These are phyloP conservation scores for Suillus cothurnatus DNA, from an alignment of 768 basidiomycete genomes.

Conservation along the genomic window DNA sequence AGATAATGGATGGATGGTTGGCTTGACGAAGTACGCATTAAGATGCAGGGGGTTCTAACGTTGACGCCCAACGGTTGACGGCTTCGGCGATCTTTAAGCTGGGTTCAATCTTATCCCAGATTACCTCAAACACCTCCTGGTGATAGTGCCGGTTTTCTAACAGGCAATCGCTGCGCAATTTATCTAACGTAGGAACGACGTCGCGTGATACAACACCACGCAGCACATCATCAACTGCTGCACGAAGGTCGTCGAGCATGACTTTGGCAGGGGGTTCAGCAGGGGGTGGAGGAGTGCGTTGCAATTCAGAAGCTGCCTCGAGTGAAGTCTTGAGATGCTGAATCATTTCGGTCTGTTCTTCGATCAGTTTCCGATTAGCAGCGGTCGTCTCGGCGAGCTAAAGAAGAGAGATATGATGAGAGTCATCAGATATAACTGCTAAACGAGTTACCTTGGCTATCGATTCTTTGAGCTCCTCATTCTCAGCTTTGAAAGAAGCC, in stretches of 20 bases:
- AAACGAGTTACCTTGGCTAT: background rate
- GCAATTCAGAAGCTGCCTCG: background rate
- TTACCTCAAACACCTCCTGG: background rate
- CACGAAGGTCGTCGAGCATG: slow-evolving; percentile 2
- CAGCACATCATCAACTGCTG: background rate
- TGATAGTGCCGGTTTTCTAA: background rate
- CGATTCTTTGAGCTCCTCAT: background rate
- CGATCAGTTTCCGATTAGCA: background rate
- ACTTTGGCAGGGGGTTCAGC: background rate
- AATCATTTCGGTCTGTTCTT: slow-evolving; percentile 1
- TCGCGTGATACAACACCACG: background rate
- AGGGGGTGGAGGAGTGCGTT: slow-evolving; percentile 1
- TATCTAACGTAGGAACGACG: background rate
- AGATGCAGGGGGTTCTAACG: background rate
- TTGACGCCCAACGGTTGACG: background rate
- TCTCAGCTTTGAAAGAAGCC: background rate
- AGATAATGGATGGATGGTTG: background rate
- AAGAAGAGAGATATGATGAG: too few species aligned
- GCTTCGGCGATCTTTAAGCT: background rate
- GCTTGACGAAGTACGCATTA: background rate
- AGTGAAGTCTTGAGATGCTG: background rate
- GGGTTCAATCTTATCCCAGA: background rate
- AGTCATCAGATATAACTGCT: background rate
- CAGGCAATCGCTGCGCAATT: background rate
- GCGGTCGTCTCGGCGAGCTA: background rate